Evolutionary conservation across 2,329 filamentous ascomycete species (phyloP).

Genomic region (Ophiognomonia clavigignenti-juglandacearum): DNA sequence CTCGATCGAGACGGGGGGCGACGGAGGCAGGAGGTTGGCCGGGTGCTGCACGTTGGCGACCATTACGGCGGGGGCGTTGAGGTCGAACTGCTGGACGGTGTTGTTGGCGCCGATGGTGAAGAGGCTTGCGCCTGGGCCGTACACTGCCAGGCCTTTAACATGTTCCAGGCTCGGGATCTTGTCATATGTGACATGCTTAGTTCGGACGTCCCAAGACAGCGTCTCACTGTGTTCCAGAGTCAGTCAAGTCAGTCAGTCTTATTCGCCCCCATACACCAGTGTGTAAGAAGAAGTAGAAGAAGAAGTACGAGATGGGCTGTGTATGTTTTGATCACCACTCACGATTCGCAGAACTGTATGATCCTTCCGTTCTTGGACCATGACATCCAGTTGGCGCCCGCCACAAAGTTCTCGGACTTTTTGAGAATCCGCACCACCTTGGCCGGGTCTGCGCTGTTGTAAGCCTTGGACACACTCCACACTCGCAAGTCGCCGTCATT

Average conservation of each 20-base stretch:
- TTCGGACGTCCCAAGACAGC: conserved; percentile 92
- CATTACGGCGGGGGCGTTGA: conserved; percentile 76
- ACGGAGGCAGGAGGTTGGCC: conserved; percentile 72
- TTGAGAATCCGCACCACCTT: conserved; percentile 87
- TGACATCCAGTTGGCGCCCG: conserved; percentile 88
- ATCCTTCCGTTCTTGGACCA: conserved; percentile 99
- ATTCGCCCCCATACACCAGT: no score
- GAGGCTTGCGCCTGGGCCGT: conserved; percentile 83
- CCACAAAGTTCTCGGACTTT: conserved; percentile 65
- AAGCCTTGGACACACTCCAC: conserved; percentile 89
- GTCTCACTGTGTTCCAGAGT: conserved; percentile 60
- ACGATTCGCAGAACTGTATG: conserved; percentile 88
- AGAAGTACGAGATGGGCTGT: background rate
- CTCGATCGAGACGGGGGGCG: conserved; percentile 76
- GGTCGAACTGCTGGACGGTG: conserved; percentile 90
- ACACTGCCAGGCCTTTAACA: conserved; percentile 77
- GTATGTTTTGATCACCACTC: conserved; percentile 38
- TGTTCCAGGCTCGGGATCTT: conserved; percentile 79
- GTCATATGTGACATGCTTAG: conserved; percentile 93
- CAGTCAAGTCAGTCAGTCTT: conserved; percentile 29
- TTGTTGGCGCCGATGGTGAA: conserved; percentile 88
- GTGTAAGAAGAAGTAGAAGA: no score
- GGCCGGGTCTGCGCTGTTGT: conserved; percentile 67
- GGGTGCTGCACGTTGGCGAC: conserved; percentile 85
- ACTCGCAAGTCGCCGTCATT: conserved; percentile 88